Evolutionary conservation across 768 basidiomycete genomes (phyloP), one percentile per base, ranked within the genome.

Genomic region (Hygrophorus pudorinus): DNA sequence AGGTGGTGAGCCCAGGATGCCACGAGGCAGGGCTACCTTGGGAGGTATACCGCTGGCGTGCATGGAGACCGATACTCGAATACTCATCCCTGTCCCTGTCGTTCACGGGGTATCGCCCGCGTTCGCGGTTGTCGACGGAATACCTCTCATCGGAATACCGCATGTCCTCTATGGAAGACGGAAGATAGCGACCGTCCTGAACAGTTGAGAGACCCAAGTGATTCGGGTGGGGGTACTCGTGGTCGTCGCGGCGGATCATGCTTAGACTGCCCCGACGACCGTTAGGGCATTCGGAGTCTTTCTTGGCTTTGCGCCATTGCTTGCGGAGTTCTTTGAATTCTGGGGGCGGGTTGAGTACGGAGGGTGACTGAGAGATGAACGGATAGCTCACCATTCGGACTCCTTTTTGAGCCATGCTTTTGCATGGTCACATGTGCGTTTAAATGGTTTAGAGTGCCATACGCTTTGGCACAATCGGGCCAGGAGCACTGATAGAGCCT

Each of bases 341-440:
- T 97, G 65, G 27, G n/a, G 27, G 49, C 36, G 45, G n/a, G n/a
- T n/a, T 46, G 39, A 48, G 48, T 48, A 48, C 29, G 42, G 50
- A 28, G 47, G 9, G 18, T 11, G 13, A 41, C 41, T 35, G 38
- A 40, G 48, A 41, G 47, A 24, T 21, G 37, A 36, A 48, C 39
- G 37, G 39, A 14, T 38, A 20, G 58, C 85, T 65, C 56, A 94
- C 94, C 93, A 45, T 77, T 78, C 10, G 94, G 94, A 59, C 78
- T 84, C 44, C 93, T 77, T 66, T 94, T 97, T 12, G 70, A 45
- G 34, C 94, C 94, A 59, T 99, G 94, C 62, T 87, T 87, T 62
- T 97, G 94, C 88, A 96, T 96, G n/a, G 81, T 85, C 46, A 97
- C 90, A 61, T 99, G 94, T 24, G 92, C 91, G 59, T 99, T 99